A percentile compares a stretch with the other conserved stretches of the same genome.
Evolutionary conservation across 768 basidiomycete species (phyloP).

Genomic region (Lactarius vividus): DNA sequence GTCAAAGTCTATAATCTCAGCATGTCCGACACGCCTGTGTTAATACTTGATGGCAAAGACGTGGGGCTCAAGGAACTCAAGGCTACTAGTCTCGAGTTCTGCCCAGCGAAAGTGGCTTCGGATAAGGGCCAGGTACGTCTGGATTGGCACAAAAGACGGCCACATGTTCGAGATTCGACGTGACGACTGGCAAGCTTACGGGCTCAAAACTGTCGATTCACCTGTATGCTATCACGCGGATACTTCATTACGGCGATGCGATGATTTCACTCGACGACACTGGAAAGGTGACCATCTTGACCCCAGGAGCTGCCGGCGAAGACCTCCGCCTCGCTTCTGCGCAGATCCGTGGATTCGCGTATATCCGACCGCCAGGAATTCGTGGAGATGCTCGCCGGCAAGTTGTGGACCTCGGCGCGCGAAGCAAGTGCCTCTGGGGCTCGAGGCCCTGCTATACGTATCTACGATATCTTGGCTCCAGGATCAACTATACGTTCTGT

Average conservation of each 20-base stretch:
- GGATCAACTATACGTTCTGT: constrained; percentile 54
- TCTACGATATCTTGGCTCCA: constrained; percentile 73
- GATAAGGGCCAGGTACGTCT: constrained; percentile 65
- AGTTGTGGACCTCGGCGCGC: constrained; percentile 80
- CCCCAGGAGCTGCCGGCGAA: constrained; percentile 41
- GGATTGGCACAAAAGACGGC: constrained; percentile 92
- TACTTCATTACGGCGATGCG: constrained; percentile 64
- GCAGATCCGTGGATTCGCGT: constrained; percentile 56
- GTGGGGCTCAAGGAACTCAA: constrained; percentile 63
- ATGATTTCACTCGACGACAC: constrained; percentile 85
- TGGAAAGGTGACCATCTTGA: constrained; percentile 80
- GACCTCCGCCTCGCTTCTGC: constrained; percentile 42
- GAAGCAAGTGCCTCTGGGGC: constrained; percentile 39
- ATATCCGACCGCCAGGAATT: constrained; percentile 83
- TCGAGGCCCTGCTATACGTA: constrained; percentile 68
- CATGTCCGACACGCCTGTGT: constrained; percentile 44
- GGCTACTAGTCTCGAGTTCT: constrained; percentile 77
- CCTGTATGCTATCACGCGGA: constrained; percentile 59
- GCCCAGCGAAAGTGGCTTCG: constrained; percentile 43
- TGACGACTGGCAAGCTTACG: constrained; percentile 54
- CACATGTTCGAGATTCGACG: constrained; percentile 83
- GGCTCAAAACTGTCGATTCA: constrained; percentile 64
- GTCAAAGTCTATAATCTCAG: constrained; percentile 63
- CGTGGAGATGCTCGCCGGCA: constrained; percentile 65
- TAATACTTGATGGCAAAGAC: constrained; percentile 59